Evolutionary conservation across 2,329 filamentous ascomycete genomes (phyloP).

Genomic region (Epichloe baconii): DNA sequence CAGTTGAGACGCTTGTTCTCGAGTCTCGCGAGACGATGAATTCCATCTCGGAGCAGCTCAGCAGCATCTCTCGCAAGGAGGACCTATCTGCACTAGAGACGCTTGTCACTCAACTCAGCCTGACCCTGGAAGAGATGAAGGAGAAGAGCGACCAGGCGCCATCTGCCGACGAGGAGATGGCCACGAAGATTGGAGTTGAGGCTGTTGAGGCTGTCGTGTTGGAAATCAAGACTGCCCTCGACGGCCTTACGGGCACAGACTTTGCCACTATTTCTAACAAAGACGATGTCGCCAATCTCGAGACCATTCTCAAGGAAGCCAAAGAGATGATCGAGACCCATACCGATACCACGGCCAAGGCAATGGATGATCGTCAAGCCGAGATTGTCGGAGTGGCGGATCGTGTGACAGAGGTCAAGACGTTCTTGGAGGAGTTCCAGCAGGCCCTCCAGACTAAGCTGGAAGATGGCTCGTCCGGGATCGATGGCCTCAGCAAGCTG

Average conservation of each 20-base stretch:
- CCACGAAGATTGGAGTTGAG: slow-evolving; percentile 73
- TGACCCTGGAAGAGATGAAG: slow-evolving; percentile 62
- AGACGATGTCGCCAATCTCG: slow-evolving; percentile 54
- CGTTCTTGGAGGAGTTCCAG: slow-evolving; percentile 65
- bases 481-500: slow-evolving; percentile 60
- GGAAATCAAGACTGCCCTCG: slow-evolving; percentile 72
- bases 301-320: slow-evolving; percentile 56
- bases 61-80: slow-evolving; percentile 60
- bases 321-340: slow-evolving; percentile 55
- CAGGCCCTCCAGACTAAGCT: slow-evolving; percentile 64
- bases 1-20: slow-evolving; percentile 51
- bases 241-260: slow-evolving; percentile 59
- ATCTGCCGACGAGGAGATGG: slow-evolving; percentile 43
- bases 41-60: slow-evolving; percentile 52
- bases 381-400: slow-evolving; percentile 71
- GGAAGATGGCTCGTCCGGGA: slow-evolving; percentile 56
- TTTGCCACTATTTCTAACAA: slow-evolving; percentile 60
- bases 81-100: slow-evolving; percentile 67
- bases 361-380: slow-evolving; percentile 70
- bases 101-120: slow-evolving; percentile 65
- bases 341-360: slow-evolving; percentile 61
- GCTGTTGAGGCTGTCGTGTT: slow-evolving; percentile 67
- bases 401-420: slow-evolving; percentile 66
- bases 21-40: slow-evolving; percentile 65
- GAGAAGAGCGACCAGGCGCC: slow-evolving; percentile 38